Evolutionary conservation across 208 protist species (phyloP).

Genomic region (Entamoeba histolytica): DNA sequence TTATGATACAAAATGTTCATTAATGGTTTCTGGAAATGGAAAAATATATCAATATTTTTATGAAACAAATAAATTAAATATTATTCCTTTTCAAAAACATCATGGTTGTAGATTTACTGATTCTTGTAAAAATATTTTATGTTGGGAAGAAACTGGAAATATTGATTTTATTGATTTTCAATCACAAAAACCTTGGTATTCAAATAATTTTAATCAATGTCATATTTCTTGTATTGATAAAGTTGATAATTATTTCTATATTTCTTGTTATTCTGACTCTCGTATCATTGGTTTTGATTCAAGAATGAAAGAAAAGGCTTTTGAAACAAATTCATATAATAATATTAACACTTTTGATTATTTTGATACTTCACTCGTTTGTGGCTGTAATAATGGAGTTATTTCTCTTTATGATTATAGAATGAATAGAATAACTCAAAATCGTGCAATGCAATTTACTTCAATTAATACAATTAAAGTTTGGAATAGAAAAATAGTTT

Average conservation of each 20-base stretch:
- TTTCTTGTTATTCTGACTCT: neutral
- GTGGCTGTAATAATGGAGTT: neutral
- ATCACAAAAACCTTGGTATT: neutral
- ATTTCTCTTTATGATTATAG: neutral
- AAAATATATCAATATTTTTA: neutral
- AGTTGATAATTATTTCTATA: neutral
- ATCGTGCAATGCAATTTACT: neutral
- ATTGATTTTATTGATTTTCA: neutral
- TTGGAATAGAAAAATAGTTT: neutral
- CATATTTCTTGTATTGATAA: neutral
- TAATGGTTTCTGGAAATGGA: no score
- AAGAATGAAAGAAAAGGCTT: neutral
- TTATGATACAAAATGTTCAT: neutral
- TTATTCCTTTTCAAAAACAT: neutral
- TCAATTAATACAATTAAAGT: neutral
- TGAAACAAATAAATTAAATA: neutral
- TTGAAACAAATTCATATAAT: neutral
- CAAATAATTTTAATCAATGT: neutral
- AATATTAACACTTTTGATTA: neutral
- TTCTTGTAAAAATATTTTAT: neutral
- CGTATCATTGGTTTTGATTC: neutral
- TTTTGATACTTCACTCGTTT: neutral
- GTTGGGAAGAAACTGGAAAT: neutral
- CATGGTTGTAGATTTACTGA: no score
- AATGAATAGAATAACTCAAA: neutral